phyloP scores from a whole-genome alignment of 805 yeast species.

The Blastobotrys americana region DNA sequence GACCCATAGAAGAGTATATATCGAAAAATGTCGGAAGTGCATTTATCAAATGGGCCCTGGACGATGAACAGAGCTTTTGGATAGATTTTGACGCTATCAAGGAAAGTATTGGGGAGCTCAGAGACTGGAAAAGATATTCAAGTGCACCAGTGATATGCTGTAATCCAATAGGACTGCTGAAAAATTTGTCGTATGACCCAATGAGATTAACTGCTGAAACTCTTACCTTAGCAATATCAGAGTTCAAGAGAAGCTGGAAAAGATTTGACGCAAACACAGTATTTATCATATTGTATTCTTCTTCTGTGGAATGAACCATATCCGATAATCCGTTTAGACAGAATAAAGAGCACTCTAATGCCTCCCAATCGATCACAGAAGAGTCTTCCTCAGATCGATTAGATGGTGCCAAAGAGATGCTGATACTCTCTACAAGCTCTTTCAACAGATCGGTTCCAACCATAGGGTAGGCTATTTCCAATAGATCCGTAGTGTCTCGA shows the following conservation, averaged over 20 bases:
- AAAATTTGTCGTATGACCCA: conserved; percentile 54
- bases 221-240: conserved; percentile 28
- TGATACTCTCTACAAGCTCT: conserved; percentile 29
- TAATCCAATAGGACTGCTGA: conserved; percentile 40
- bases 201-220: conserved; percentile 51
- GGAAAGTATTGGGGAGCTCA: conserved; percentile 30
- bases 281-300: conserved; percentile 24
- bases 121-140: conserved; percentile 44
- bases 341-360: conserved; percentile 57
- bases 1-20: conserved; percentile 20
- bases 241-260: conserved; percentile 24
- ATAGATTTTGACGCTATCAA: conserved; percentile 49
- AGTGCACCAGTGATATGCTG: conserved; percentile 45
- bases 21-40: conserved; percentile 25
- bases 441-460: conserved; percentile 48
- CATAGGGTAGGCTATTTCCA: conserved; percentile 62
- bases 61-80: conserved; percentile 36
- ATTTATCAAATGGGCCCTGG: conserved; percentile 20
- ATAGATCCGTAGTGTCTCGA: conserved; percentile 66
- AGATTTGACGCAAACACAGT: conserved; percentile 26
- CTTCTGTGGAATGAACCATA: conserved; percentile 37
- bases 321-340: conserved; percentile 50
- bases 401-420: conserved; percentile 4
- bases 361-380: conserved; percentile 34
- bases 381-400: conserved; percentile 5